A percentile compares a stretch with the other conserved stretches of the same genome.
Conservation (phyloP, 169 alveolate genomes). For the Eimeria nieschulzi region DNA sequence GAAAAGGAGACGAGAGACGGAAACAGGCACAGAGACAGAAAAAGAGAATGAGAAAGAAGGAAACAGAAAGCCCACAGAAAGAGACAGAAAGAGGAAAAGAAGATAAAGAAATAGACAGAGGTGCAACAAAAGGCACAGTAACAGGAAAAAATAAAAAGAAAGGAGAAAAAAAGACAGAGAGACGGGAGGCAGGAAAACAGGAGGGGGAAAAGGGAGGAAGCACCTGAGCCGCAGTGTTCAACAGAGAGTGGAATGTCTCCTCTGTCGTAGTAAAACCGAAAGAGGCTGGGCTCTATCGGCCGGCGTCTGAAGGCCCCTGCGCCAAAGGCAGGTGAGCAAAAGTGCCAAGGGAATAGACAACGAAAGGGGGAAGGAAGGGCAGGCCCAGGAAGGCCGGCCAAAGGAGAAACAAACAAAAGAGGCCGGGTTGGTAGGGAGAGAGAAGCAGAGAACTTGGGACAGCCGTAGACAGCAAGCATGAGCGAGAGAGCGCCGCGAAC, state of each 20-base stretch:
- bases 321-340: not conserved
- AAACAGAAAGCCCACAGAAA: not conserved
- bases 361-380: constrained; percentile 11
- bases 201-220: not conserved
- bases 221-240: constrained; percentile 67
- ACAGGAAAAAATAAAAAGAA: not conserved
- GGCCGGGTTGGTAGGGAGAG: not conserved
- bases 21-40: not conserved
- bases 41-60: not conserved
- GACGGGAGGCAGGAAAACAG: not conserved
- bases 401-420: not conserved
- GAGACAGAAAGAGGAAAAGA: not conserved
- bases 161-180: not conserved
- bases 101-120: not conserved
- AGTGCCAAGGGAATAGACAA: not conserved
- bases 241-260: constrained; percentile 94
- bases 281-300: constrained; percentile 85
- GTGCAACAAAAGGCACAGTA: not conserved
- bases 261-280: constrained; percentile 92
- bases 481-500: not conserved
- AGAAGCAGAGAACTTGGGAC: not conserved
- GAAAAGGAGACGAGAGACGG: not conserved
- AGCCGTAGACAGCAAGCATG: not conserved
- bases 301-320: constrained; percentile 45
- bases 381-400: not conserved